Evolutionary conservation across 768 basidiomycete genomes (phyloP).

Genomic region (Pleurotus salmoneostramineus): DNA sequence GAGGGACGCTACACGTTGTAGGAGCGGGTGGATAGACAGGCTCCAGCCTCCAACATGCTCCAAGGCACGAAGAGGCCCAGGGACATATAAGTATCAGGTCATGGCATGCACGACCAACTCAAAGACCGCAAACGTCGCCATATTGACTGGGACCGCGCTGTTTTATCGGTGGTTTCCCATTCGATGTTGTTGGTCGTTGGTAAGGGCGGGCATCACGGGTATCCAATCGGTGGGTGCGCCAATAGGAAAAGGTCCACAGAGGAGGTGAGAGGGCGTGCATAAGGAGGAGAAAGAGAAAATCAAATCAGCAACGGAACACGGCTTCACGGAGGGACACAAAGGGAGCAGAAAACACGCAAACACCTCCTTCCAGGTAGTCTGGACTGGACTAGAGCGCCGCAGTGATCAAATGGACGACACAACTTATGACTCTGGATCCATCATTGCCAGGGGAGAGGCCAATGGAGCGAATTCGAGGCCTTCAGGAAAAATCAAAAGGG

Average conservation of each 20-base stretch:
- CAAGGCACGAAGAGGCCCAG: slow-evolving; percentile 1
- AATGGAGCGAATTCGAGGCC: not conserved
- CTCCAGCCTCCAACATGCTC: not conserved
- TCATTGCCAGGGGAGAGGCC: not conserved
- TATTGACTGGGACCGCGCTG: slow-evolving; percentile 84
- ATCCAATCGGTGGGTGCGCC: not conserved
- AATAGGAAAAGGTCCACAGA: not conserved
- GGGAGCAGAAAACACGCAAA: not conserved
- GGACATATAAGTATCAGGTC: not conserved
- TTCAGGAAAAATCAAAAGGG: not conserved
- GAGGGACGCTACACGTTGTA: no score
- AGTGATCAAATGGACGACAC: not conserved
- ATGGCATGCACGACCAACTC: slow-evolving; percentile 50
- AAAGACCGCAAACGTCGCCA: slow-evolving; percentile 76
- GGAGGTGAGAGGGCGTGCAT: not conserved
- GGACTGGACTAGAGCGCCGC: slow-evolving; percentile 7
- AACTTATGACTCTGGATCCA: slow-evolving; percentile 1
- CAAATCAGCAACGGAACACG: not conserved
- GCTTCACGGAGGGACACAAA: no score
- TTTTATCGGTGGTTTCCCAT: not conserved
- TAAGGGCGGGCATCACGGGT: not conserved
- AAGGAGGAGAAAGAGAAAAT: not conserved
- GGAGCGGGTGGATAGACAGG: not conserved
- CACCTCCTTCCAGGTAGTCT: not conserved
- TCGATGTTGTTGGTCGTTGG: not conserved